phyloP scores from a whole-genome alignment of 148 eudicot genomes.

The Cornus kousa region DNA sequence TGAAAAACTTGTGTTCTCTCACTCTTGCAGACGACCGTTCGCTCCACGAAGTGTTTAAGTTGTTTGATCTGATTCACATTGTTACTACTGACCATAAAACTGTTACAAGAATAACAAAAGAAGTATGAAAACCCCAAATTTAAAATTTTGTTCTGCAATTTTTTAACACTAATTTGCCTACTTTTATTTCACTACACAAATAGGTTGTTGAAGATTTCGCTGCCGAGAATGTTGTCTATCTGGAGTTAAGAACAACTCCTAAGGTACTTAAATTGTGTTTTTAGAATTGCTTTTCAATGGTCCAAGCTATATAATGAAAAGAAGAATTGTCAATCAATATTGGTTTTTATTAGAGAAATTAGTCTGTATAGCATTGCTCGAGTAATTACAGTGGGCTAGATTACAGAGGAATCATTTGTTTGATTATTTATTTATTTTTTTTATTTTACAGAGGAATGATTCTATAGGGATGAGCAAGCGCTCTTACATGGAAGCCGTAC shows the following conservation, averaged over 20 bases:
- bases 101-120: conserved; percentile 79
- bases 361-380: not conserved
- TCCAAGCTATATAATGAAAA: too few relatives aligned
- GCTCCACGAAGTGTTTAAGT: conserved; percentile 82
- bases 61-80: conserved; percentile 88
- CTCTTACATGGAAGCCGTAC: conserved; percentile 83
- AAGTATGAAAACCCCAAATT: conserved; percentile 47
- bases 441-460: conserved; percentile 59
- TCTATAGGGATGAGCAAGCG: conserved; percentile 78
- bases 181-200: conserved; percentile 6
- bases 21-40: conserved; percentile 65
- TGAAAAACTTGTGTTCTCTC: conserved; percentile 2
- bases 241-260: conserved; percentile 95
- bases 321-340: too few relatives aligned
- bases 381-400: not conserved
- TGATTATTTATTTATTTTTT: not conserved
- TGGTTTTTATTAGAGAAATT: too few relatives aligned
- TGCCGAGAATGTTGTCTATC: conserved; percentile 88
- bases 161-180: not conserved
- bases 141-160: not conserved
- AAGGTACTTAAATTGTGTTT: conserved; percentile 48
- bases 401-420: not conserved
- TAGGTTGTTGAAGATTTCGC: conserved; percentile 98
- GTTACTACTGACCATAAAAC: conserved; percentile 81
- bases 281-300: not conserved